Percentiles rank a stretch among this genome's conserved stretches.
These are phyloP conservation scores for Kalaharituber pfeilii DNA, from an alignment of 2,329 filamentous ascomycete species.

Conservation along the genomic window DNA sequence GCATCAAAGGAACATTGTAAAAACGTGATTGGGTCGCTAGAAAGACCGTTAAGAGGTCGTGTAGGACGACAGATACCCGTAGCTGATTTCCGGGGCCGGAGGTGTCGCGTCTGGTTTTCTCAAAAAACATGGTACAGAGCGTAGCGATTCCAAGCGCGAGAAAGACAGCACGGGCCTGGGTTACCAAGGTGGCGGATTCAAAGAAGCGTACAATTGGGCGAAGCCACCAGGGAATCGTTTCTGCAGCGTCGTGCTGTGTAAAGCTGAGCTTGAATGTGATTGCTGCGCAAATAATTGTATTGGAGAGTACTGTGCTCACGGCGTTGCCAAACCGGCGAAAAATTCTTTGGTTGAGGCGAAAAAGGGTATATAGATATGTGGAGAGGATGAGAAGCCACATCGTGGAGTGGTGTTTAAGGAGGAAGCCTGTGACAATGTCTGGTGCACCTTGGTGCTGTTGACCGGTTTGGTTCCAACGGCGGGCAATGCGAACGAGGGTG, in stretches of 20 bases:
- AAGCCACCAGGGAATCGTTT: slow-evolving; percentile 39
- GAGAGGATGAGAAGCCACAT: slow-evolving; percentile 58
- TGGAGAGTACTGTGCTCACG: slow-evolving; percentile 28
- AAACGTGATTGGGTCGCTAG: slow-evolving; percentile 73
- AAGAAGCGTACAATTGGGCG: slow-evolving; percentile 1
- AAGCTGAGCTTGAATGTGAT: slow-evolving; percentile 82
- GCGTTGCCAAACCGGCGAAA: slow-evolving; percentile 31
- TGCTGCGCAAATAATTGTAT: slow-evolving; percentile 36
- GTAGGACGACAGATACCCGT: slow-evolving; percentile 28
- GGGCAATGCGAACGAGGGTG: slow-evolving; percentile 44
- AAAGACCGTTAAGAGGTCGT: slow-evolving; percentile 58
- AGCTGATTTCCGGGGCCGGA: not conserved
- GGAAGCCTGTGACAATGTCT: slow-evolving; percentile 61
- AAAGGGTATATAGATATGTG: slow-evolving; percentile 47
- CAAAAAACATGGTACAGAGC: slow-evolving; percentile 30
- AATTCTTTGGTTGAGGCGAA: slow-evolving; percentile 33
- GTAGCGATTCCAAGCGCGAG: slow-evolving; percentile 29
- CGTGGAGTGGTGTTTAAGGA: slow-evolving; percentile 43
- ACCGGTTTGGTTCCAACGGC: slow-evolving; percentile 91
- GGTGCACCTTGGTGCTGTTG: slow-evolving; percentile 87
- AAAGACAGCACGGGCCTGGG: slow-evolving; percentile 33
- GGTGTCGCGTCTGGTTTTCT: slow-evolving; percentile 20
- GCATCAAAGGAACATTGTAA: slow-evolving; percentile 69
- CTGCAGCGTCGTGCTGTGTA: slow-evolving; percentile 71
- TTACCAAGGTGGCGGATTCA: slow-evolving; percentile 6